Conservation (phyloP, 441 rosid species). For the Jatropha multifida region DNA sequence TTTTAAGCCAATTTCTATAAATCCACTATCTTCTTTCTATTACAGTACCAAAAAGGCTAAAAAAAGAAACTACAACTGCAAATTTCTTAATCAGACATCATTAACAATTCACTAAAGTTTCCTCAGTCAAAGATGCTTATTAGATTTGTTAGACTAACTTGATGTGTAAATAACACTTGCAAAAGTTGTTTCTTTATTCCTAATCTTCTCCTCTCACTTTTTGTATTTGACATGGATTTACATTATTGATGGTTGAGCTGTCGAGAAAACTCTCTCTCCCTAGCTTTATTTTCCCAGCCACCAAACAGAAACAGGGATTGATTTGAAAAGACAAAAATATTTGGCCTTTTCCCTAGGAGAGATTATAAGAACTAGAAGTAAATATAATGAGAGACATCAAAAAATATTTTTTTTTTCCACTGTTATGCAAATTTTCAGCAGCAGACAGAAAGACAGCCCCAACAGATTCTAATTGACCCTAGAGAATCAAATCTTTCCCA, state of each 20-base stretch:
- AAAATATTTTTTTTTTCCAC: neutral
- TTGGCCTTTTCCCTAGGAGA: neutral
- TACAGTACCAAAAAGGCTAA: neutral
- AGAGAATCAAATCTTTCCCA: neutral
- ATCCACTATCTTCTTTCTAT: neutral
- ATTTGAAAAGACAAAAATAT: neutral
- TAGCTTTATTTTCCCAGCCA: neutral
- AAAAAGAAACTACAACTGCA: neutral
- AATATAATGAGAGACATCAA: too few relatives aligned
- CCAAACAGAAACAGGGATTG: neutral
- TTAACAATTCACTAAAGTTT: neutral
- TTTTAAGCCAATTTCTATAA: neutral
- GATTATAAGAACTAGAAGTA: neutral
- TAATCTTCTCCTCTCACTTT: neutral
- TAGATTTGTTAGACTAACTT: neutral
- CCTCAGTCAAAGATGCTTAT: slow-evolving; percentile 20
- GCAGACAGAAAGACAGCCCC: neutral
- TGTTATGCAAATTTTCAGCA: neutral
- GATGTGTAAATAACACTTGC: neutral
- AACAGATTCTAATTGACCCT: slow-evolving; percentile 7
- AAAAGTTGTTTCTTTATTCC: neutral
- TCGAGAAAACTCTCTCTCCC: neutral
- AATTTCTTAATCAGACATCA: neutral
- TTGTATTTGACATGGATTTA: neutral
- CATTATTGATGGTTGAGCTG: slow-evolving; percentile 23